Conservation (phyloP, 495 filamentous ascomycete species). For the Lepidopterella palustris region DNA sequence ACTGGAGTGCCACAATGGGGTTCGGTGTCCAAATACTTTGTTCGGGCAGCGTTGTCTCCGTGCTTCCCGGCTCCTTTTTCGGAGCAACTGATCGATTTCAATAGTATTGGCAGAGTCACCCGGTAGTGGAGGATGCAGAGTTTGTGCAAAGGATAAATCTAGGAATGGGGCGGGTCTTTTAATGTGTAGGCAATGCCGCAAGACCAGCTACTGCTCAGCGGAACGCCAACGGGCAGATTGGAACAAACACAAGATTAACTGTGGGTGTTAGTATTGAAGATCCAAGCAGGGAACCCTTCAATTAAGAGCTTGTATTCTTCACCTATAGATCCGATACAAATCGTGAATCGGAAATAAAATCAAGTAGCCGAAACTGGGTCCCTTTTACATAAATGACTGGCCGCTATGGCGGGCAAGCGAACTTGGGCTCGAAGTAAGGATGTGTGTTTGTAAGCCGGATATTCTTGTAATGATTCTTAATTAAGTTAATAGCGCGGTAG, state of each 20-base stretch:
- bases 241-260: background rate
- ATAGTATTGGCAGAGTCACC: background rate
- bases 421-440: no score
- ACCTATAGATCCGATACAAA: no score
- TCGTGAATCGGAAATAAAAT: no score
- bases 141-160: background rate
- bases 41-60: slow-evolving; percentile 25
- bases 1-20: slow-evolving; percentile 13
- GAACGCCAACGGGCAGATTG: background rate
- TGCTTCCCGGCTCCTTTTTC: slow-evolving; percentile 5
- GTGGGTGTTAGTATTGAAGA: no score
- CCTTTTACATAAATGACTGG: no score
- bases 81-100: background rate
- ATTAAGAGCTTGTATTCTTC: no score
- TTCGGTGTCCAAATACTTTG: slow-evolving; percentile 22
- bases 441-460: no score
- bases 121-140: background rate
- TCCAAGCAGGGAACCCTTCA: no score
- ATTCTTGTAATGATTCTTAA: no score
- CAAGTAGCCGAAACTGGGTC: no score
- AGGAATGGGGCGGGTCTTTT: background rate
- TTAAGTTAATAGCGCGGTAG: no score
- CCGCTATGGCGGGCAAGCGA: no score
- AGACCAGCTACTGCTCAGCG: background rate
- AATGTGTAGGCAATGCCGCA: background rate